Evolutionary conservation across 148 eudicot genomes (phyloP), one percentile per base, ranked within the genome.

Genomic region (Nepenthes gracilis): DNA sequence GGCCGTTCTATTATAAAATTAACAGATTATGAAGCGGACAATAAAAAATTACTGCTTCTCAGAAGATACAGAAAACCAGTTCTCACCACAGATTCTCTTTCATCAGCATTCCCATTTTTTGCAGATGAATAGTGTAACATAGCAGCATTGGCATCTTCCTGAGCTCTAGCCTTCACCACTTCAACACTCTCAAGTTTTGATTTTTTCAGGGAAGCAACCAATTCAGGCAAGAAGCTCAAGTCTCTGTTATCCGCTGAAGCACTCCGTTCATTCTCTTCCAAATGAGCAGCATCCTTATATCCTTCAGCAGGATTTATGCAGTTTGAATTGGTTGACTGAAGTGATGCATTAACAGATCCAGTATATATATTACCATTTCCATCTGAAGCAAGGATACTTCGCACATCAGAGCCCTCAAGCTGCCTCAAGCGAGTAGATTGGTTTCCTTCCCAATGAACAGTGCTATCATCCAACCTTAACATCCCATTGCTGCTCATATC

Each of bases 191-290:
- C 81, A 69, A 83, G 54, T 38, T 82, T 76, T 43, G 81, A 82
- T 66, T 71, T 79, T 77, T 85, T 77, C 35, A 67, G 78, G 55
- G 89, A 81, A 36, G 74, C 83, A 62, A 83, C 72, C 66, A 73
- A 50, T 53, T 85, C 90, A 52, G 96, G 87, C 70, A 87, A 75
- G 67, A 74, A 80, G 58, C 74, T 74, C 80, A 83, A 55, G 33
- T 69, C 79, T 60, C 66, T 70, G 35, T 61, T 65, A 64, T 81
- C 75, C 45, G 62, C 64, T 53, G 62, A 43, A 70, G 55, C 74
- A 60, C 12, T 33, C 67, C 55, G 45, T 50, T 63, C 72, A 34
- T 33, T 53, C 43, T 64, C 81, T 65, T 65, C 71, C 13, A 34
- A 57, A 13, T 61, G 70, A 37, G 58, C 52, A 65, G 63, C 55